phyloP scores from a whole-genome alignment of 1,284 basidiomycete species.

The Cryptococcus deneoformans region DNA sequence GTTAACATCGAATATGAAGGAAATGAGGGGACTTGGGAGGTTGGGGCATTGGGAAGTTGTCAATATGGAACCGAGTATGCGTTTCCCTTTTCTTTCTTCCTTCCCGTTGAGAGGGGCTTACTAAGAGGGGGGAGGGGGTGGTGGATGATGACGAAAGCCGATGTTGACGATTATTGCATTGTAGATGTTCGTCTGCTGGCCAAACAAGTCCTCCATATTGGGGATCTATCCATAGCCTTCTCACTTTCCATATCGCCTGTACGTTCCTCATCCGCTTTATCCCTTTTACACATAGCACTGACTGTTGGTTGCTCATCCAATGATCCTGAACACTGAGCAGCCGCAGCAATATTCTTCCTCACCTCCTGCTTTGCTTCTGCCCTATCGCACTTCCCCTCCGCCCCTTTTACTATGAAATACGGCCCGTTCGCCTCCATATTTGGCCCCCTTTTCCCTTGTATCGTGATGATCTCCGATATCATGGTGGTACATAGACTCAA shows the following conservation, averaged over 20 bases:
- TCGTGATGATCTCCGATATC: constrained; percentile 12
- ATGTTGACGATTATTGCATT: neutral
- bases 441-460: constrained; percentile 2
- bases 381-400: constrained; percentile 2
- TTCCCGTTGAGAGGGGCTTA: neutral
- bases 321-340: neutral
- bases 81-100: no score
- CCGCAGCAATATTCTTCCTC: constrained; percentile 10
- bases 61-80: constrained; percentile 7
- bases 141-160: neutral
- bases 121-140: no score
- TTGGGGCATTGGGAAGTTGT: constrained; percentile 14
- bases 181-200: neutral
- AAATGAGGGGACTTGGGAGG: constrained; percentile 8
- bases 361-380: constrained; percentile 1
- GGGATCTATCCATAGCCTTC: neutral
- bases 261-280: no score
- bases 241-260: neutral
- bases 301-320: no score
- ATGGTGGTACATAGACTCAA: constrained; percentile 6
- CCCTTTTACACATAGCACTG: no score
- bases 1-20: constrained; percentile 2
- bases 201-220: neutral
- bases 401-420: constrained; percentile 1
- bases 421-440: constrained; percentile 7